phyloP scores from a whole-genome alignment of 2,329 filamentous ascomycete genomes.

The Phialophora tarda region DNA sequence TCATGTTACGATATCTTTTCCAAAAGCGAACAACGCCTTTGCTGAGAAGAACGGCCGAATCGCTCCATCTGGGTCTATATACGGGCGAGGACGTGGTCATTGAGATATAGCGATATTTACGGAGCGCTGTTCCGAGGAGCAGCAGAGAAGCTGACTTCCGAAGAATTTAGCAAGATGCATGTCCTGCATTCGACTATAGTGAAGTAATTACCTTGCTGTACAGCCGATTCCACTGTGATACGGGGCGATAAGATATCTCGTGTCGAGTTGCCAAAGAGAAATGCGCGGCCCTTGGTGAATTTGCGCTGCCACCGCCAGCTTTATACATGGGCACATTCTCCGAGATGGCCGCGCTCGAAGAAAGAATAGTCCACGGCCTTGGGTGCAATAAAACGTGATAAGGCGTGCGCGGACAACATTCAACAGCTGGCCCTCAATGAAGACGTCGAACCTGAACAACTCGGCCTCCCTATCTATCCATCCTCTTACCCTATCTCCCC shows the following conservation, averaged over 20 bases:
- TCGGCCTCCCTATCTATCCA: not conserved
- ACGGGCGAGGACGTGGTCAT: not conserved
- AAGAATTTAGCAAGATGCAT: not conserved
- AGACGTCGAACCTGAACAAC: not conserved
- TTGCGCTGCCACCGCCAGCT: not conserved
- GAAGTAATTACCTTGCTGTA: not conserved
- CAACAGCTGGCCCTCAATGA: not conserved
- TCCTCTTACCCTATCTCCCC: not conserved
- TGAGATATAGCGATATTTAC: not conserved
- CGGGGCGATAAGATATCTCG: not conserved
- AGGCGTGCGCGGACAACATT: not conserved
- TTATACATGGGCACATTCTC: not conserved
- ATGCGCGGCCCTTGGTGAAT: not conserved
- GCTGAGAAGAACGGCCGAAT: slow-evolving; percentile 5
- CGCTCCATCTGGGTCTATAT: not conserved
- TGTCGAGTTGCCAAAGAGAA: not conserved
- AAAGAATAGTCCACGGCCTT: not conserved
- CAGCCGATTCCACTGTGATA: not conserved
- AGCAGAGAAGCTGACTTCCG: not conserved
- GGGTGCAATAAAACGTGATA: not conserved
- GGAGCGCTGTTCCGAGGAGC: not conserved
- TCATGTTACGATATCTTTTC: slow-evolving; percentile 21
- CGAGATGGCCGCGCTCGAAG: not conserved
- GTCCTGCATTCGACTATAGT: not conserved
- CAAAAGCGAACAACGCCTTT: slow-evolving; percentile 7